These are phyloP conservation scores for Colletotrichum chlorophyti DNA, from an alignment of 2,329 filamentous ascomycete species.

Conservation along the genomic window DNA sequence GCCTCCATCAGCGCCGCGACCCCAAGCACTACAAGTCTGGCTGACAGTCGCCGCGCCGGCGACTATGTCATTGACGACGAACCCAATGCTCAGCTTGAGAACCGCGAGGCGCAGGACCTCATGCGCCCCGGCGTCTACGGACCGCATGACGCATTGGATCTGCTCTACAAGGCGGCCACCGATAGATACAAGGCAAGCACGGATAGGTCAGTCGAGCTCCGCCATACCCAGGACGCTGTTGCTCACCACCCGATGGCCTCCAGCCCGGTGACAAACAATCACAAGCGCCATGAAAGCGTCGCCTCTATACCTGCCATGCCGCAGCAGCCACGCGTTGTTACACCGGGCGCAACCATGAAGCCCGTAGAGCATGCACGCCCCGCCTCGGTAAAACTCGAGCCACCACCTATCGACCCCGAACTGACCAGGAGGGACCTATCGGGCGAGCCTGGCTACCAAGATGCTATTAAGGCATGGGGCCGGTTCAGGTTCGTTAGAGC, in stretches of 20 bases:
- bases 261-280: constrained; percentile 24
- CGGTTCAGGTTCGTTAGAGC: constrained; percentile 94
- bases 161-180: constrained; percentile 89
- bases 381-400: constrained; percentile 35
- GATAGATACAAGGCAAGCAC: constrained; percentile 87
- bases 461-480: constrained; percentile 87
- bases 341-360: constrained; percentile 27
- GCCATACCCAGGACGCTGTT: constrained; percentile 23
- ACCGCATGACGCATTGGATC: constrained; percentile 89
- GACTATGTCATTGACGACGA: constrained; percentile 55
- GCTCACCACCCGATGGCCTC: constrained; percentile 23
- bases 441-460: constrained; percentile 63
- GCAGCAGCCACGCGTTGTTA: constrained; percentile 23
- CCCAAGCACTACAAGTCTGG: constrained; percentile 38
- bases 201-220: constrained; percentile 54
- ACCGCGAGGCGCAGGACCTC: constrained; percentile 68
- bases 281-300: constrained; percentile 41
- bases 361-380: constrained; percentile 4
- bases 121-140: constrained; percentile 82
- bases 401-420: constrained; percentile 53
- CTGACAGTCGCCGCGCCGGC: constrained; percentile 35
- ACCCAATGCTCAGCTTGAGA: constrained; percentile 67
- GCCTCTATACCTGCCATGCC: constrained; percentile 32
- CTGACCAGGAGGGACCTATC: constrained; percentile 51
- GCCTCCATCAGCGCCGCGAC: constrained; percentile 37